Evolutionary conservation across 306 rosid genomes (phyloP).

Genomic region (Cucumis melo): DNA sequence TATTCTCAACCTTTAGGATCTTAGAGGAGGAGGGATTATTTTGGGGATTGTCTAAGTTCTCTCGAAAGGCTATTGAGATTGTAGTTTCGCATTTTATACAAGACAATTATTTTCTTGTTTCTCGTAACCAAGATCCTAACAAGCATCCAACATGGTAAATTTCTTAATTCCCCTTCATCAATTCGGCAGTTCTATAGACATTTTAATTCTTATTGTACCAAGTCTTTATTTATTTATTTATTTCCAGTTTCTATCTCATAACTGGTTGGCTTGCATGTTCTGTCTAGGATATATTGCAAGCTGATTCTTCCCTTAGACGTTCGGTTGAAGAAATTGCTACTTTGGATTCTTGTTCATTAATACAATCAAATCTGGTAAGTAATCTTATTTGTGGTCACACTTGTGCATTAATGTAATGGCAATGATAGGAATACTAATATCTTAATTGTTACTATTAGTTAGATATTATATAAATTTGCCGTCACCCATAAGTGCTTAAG

Average conservation of each 20-base stretch:
- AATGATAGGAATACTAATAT: neutral
- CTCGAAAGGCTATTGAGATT: too few species aligned
- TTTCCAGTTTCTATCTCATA: slow-evolving; percentile 7
- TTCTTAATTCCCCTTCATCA: neutral
- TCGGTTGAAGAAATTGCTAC: slow-evolving; percentile 52
- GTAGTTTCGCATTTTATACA: neutral
- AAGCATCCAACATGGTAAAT: neutral
- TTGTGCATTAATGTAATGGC: neutral
- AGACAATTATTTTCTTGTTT: neutral
- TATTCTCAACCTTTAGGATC: too few species aligned
- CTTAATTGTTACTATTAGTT: neutral
- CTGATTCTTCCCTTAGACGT: slow-evolving; percentile 63
- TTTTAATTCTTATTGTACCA: neutral
- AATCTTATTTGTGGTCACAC: slow-evolving; percentile 13
- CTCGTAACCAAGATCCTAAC: neutral
- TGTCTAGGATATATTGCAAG: slow-evolving; percentile 44
- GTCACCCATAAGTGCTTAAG: too few species aligned
- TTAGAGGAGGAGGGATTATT: too few species aligned
- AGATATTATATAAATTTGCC: too few species aligned
- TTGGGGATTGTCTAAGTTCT: too few species aligned
- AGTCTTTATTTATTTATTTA: neutral
- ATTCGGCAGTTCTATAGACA: neutral
- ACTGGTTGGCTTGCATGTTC: slow-evolving; percentile 5
- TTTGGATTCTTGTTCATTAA: slow-evolving; percentile 57
- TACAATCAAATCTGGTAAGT: slow-evolving; percentile 81